Base-by-base conservation (phyloP, 2,329 filamentous ascomycete species). In the Grosmannia penicillata region DNA sequence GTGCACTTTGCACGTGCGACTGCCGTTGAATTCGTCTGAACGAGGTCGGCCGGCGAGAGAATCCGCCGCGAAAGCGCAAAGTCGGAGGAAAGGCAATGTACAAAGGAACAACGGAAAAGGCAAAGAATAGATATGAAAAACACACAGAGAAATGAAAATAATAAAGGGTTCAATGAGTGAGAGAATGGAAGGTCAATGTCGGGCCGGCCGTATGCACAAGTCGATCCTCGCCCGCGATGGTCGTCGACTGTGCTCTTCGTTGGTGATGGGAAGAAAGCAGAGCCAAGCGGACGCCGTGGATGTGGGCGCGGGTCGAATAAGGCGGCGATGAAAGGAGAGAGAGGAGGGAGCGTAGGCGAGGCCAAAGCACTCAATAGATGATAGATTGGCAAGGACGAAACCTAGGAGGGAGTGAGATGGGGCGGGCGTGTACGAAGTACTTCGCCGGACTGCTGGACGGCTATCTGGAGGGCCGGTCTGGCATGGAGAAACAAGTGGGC, bases 171-270 rank as follows among this genome's bases (percentile, higher is more conserved):
- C 13, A 28, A 25, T 18, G 25, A 35, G 35, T 6, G 5, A 19
- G 26, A 29, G 10, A 29, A n/a, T 11, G 17, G 19, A 24, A 27
- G 22, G 25, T 10, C 14, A 19, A 29, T 25, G 8, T 15, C 40
- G 40, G 40, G n/a, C 40, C 40, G 21, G 40, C 40, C 40, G 40
- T 33, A 6, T 21, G 13, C 30, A 37, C 28, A 34, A 35, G 40
- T 43, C 34, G 33, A 10, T 39, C 37, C 41, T 39, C 33, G 41
- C 41, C 37, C 26, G 37, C 37, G 33, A 39, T 39, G 33, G 33
- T 28, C 26, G 28, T 42, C 40, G 40, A 38, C 40, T 38, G 32
- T 38, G 36, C 9, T 38, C 22, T 22, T 24, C 17, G 8, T 1
- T 8, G 18, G 18, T 17, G n/a, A 24, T 22, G 21, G 19, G 17